Evolutionary conservation across 495 filamentous ascomycete species (phyloP), one percentile per base, ranked within the genome.

Genomic region (Aspergillus affinis): DNA sequence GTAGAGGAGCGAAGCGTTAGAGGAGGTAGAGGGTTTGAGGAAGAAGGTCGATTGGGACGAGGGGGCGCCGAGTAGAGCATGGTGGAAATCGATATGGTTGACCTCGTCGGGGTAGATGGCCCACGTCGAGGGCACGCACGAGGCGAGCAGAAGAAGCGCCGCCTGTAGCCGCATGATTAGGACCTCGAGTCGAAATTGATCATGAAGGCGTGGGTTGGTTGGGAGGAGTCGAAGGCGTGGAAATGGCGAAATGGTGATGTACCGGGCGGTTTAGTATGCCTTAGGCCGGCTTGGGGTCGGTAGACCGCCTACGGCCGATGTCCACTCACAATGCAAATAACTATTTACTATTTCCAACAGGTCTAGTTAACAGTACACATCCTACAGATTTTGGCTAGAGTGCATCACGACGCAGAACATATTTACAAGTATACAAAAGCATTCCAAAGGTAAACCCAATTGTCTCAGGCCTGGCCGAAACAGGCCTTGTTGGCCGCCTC

Each of bases 101-200:
- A 96, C 92, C 69, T 98, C 94, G 68, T 99, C 94, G 53, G 83
- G 78, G 78, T 89, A 96, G 62, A 98, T 87, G 65, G 91, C 93
- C 58, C 64, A 59, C 60, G 68, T 66, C 46, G 74, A 72, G 51
- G 75, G 71, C 61, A 73, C 60, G 68, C 74, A 77, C 61, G 69
- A 75, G 60, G 75, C 71, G 65, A 76, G 65, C 61, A 73, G 56
- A 51, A 76, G 62, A 54, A 79, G 69, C 60, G 72, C 72, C 69
- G 71, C 76, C 67, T 78, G 71, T 55, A 79, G 71, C 74, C 78
- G 65, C 78, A 81, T 81, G 59, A 57, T 78, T 64, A 67, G 67
- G 57, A 64, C 60, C 48, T 51, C 23, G 50, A 65, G 48, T 70
- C 62, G 61, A 60, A 56, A 61, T 46, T 58, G 65, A 59, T 67